Base-by-base conservation (phyloP, 495 filamentous ascomycete species). In the Neurospora pannonica region DNA sequence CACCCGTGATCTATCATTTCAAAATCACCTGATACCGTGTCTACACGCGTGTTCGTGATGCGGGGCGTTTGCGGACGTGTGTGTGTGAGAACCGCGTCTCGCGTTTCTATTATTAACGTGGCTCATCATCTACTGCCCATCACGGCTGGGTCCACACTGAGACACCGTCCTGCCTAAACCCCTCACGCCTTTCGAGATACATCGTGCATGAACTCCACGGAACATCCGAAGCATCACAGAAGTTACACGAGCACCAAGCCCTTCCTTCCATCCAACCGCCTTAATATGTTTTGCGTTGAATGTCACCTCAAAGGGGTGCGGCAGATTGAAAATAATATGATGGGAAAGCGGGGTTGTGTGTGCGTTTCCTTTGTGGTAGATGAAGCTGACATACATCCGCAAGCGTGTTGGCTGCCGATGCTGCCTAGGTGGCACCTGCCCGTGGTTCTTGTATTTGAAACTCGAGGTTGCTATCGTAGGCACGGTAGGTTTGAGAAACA, bases 11-110 rank as follows among this genome's bases (percentile, higher is more conserved):
- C 54, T 19, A 34, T 67, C 54, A 67, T 34, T 17, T 67, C 15
- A 15, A 17, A 67, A 34, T 77, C 75, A 77, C 75, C 75, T 77
- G 75, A 77, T 48, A 73, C 11, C 75, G 74, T 72, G 75, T 75
- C 0, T 13, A 28, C 17, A 37, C 7, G 54, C 54, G 28, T 17
- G 54, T 31, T 75, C 43, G 71, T 70, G 73, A 46, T 67, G 75
- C 75, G 75, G 73, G 75, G 75, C 19, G 15, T 67, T 36, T 17
- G 28, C n/a, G 40, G 10, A 21, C 28, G 13, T 24, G 21, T 40
- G 31, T 72, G n/a, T 24, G 31, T 54, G 36, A 70, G 21, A 73
- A 46, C 71, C 38, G 21, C 17, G 34, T 71, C 34, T 62, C 71
- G 39, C 36, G 67, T 28, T 70, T 72, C 19, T 24, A 11, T 38